Base-by-base conservation (phyloP, 108 stramenopile species). In the Stephanodiscus triporus region DNA sequence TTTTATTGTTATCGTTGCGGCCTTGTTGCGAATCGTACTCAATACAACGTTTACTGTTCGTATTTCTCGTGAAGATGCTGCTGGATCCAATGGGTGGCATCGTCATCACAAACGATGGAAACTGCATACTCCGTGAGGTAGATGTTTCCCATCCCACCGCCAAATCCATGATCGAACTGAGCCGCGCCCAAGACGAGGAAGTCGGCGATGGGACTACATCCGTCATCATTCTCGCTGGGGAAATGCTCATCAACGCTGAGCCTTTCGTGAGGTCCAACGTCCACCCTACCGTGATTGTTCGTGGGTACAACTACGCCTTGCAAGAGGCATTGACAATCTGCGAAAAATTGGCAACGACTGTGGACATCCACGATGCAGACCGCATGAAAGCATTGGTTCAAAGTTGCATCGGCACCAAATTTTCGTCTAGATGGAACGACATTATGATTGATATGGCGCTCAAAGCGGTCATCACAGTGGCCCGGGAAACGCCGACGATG, bases 41-140 rank as follows among this genome's bases (percentile, higher is more conserved):
- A 23, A 23, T 62, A 20, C n/a, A 38, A 66, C 63, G 36, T 48
- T 70, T 53, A 29, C n/a, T 32, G 29, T 76, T 43, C 53, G 14
- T 23, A 14, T 26, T 66, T 66, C 6, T 32, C 37, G 2, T 32
- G 13, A 26, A 86, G 88, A 99, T 99, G 98, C 85, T 98, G 0
- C 66, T 98, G 67, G 99, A 99, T 89, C 98, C 99, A 55, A 99
- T 99, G 98, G 99, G 99, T n/a, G 97, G 98, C 51, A 98, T 99
- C 53, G 98, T 99, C 54, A 97, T 99, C 83, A 99, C 99, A 71
- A 99, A 99, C 81, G 99, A 99, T 72, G 99, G 98, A n/a, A 96
- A 99, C 78, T 97, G 96, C 75, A 99, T 99, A 64, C 88, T 99
- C 17, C 92, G 99, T 17, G 97, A 99, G 71, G 94, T 99, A 42